Evolutionary conservation across 2,329 filamentous ascomycete genomes (phyloP), one percentile per base, ranked within the genome.

Genomic region (Achaetomium macrosporum): DNA sequence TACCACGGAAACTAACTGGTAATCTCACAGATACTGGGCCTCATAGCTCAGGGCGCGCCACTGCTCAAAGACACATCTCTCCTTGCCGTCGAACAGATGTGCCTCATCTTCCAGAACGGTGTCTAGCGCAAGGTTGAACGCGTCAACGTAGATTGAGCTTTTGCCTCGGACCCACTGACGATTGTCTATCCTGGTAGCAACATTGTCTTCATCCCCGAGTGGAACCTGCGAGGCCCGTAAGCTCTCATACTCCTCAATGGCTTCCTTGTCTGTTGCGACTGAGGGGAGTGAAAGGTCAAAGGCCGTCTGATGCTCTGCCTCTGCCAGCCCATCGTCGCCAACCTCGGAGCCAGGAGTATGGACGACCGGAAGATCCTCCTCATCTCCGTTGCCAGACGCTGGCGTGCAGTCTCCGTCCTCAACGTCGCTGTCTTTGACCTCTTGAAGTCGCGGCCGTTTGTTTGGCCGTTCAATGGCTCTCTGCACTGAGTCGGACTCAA

Each of bases 71-170:
- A 97, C 77, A 13, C 79, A 74, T 63, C 77, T 80, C 69, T 99
- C 93, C 16, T 82, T 84, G 53, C 83, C 80, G 62, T 93, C 81
- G 66, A 97, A 99, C 0, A 99, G 73, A 69, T 96, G 89, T 0
- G 81, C 79, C 69, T 99, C 93, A 53, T 97, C 89, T 45, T 89
- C 84, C 12, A 97, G 72, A 3, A 99, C 93, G 0, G 89, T 96
- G 54, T 92, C 85, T 45, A 99, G 73, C 2, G 92, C 90, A 13
- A 97, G 75, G 64, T 96, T 96, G 75, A 99, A 99, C 0, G 93
- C 93, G 71, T 99, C 93, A 16, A 96, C 90, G 63, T 99, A 99
- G 51, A 99, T 89, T 1, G 91, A 97, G 64, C 85, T 95, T 66
- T 83, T 84, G 0, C 90, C 89, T 63, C 78, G 82, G 5, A 83